Evolutionary conservation across 2,329 filamentous ascomycete species (phyloP).

Genomic region (Phialophora expanda): DNA sequence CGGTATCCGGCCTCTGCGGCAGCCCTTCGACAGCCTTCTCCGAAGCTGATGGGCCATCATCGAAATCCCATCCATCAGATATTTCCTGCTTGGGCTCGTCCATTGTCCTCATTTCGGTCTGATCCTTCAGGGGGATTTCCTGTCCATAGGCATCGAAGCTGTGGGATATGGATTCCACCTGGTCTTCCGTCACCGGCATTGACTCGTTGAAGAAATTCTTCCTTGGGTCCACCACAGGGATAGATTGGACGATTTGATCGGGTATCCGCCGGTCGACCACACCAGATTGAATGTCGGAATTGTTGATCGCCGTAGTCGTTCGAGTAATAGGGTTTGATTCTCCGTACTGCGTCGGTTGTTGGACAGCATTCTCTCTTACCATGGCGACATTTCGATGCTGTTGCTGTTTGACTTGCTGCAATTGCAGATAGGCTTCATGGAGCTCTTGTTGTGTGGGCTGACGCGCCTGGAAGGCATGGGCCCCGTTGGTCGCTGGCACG

Average conservation of each 20-base stretch:
- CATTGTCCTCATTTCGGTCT: constrained; percentile 51
- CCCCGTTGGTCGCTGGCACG: constrained; percentile 46
- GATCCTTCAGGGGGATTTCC: constrained; percentile 54
- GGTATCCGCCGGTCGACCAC: constrained; percentile 51
- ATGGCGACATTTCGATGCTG: constrained; percentile 53
- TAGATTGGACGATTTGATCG: constrained; percentile 54
- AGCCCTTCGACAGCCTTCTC: constrained; percentile 54
- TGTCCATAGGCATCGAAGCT: constrained; percentile 64
- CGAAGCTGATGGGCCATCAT: constrained; percentile 68
- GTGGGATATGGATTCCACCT: constrained; percentile 63
- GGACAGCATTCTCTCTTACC: constrained; percentile 59
- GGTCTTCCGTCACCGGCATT: constrained; percentile 56
- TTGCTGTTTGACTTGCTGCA: constrained; percentile 53
- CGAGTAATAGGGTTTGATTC: constrained; percentile 49
- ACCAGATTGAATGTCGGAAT: constrained; percentile 44
- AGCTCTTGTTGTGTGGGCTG: constrained; percentile 61
- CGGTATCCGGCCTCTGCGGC: constrained; percentile 76
- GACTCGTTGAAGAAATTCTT: constrained; percentile 49
- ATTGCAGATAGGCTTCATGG: constrained; percentile 64
- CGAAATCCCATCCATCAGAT: constrained; percentile 89
- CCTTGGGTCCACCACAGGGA: constrained; percentile 60
- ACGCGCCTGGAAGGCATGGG: constrained; percentile 53
- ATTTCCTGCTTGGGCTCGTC: constrained; percentile 52
- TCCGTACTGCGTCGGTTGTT: constrained; percentile 62
- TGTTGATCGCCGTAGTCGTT: constrained; percentile 52